Conservation (phyloP, 2,329 filamentous ascomycete species). For the Nigrospora sphaerica region DNA sequence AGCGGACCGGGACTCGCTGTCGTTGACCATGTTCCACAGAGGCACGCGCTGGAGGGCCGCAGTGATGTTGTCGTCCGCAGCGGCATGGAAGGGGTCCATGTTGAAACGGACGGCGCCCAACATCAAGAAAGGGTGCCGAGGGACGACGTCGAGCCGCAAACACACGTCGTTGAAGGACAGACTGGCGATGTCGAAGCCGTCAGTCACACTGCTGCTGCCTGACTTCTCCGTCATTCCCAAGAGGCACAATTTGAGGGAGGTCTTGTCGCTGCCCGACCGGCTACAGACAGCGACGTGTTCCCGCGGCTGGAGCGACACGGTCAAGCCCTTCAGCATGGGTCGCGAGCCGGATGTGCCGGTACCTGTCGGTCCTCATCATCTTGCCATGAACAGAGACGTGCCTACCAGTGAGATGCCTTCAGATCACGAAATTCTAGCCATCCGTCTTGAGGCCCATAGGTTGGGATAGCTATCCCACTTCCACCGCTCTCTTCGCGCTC, state of each 20-base stretch:
- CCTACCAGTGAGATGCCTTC: not conserved
- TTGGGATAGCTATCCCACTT: not conserved
- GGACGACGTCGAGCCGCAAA: constrained; percentile 8
- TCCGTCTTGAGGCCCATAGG: not conserved
- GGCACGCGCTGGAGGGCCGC: constrained; percentile 2
- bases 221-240: constrained; percentile 7
- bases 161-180: constrained; percentile 5
- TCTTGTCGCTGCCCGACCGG: constrained; percentile 9
- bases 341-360: not conserved
- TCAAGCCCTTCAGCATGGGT: constrained; percentile 4
- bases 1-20: constrained; percentile 3
- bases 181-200: constrained; percentile 5
- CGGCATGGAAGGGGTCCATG: constrained; percentile 6
- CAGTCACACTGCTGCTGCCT: constrained; percentile 6
- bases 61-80: constrained; percentile 3
- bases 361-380: not conserved
- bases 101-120: constrained; percentile 10
- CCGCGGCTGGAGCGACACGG: constrained; percentile 2
- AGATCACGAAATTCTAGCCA: not conserved
- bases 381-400: no score
- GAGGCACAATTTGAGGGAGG: constrained; percentile 7
- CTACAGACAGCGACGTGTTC: constrained; percentile 10
- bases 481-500: constrained; percentile 1
- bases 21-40: constrained; percentile 4
- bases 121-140: constrained; percentile 11